Evolutionary conservation across 192 early-diverging fungal genomes (phyloP), one percentile per base, ranked within the genome.

Genomic region (Coemansia sp.): DNA sequence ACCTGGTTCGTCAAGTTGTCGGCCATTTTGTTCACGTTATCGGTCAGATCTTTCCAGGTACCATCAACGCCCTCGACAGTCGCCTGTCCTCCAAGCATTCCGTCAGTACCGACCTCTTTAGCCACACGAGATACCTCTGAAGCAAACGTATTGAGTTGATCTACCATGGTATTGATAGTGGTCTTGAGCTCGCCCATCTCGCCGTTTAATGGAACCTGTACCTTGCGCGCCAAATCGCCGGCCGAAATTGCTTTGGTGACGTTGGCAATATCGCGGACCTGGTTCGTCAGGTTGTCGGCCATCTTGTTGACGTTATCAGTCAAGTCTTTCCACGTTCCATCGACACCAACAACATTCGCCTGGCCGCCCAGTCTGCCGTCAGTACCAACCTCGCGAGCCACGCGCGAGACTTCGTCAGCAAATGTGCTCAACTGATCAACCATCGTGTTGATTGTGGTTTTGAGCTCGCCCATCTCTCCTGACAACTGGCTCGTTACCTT

Each of bases 21-120:
- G 0, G 86, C 84, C 86, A 88, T 88, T 18, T 76, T 82, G 67
- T 88, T 88, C 46, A 88, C 86, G 54, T 83, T 85, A 51, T 84
- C 81, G 4, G 86, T 88, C 1, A 88, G 60, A 18, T 85, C 80
- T 42, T 84, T 86, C 86, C 86, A 88, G 0, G 84, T 86, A 18
- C 84, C 86, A 23, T 69, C 80, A 0, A 85, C 84, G 23, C 53
- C 73, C 53, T 53, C 66, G 0, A 88, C 84, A 9, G 76, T 64
- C 39, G 86, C 86, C 63, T 88, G 82, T 10, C 84, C 86, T n/a
- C 86, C 84, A 4, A 88, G 61, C 23, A 69, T 69, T 8, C 87
- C 87, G 21, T 86, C 84, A 0, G 86, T 86, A 0, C 86, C 86
- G n/a, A 88, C 86, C 65, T 86, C 83, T 17, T 69, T 69, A 2